A percentile compares a stretch with the other conserved stretches of the same genome.
Conservation (phyloP, 2,329 filamentous ascomycete genomes). For the Colletotrichum eremochloae region DNA sequence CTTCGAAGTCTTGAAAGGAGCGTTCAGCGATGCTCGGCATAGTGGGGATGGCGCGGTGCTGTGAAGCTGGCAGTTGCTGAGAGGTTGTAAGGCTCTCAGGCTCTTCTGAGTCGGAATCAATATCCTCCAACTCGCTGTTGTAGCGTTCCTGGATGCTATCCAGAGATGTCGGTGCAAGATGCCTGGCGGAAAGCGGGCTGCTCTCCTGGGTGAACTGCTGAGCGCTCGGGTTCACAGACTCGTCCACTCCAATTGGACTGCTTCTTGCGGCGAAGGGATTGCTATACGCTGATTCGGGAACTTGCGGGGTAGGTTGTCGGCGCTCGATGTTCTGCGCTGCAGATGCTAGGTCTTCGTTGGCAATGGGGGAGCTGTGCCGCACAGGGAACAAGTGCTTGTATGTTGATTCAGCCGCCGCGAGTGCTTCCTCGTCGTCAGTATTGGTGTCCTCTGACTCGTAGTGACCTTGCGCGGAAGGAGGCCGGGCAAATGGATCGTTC, state of each 20-base stretch:
- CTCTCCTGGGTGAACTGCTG: slow-evolving; percentile 12
- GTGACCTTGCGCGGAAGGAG: not conserved
- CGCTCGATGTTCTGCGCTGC: slow-evolving; percentile 1
- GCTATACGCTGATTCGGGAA: slow-evolving; percentile 24
- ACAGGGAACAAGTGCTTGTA: slow-evolving; percentile 4
- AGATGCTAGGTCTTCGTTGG: slow-evolving; percentile 7
- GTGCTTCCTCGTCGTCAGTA: slow-evolving; percentile 8
- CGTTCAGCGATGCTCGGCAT: slow-evolving; percentile 36
- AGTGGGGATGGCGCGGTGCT: not conserved
- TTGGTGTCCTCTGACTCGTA: not conserved
- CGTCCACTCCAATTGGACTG: not conserved
- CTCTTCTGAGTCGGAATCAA: slow-evolving; percentile 37
- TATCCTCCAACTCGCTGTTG: slow-evolving; percentile 39
- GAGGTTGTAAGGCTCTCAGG: slow-evolving; percentile 30
- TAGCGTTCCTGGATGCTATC: slow-evolving; percentile 39
- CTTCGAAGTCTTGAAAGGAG: slow-evolving; percentile 11
- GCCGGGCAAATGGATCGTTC: slow-evolving; percentile 23
- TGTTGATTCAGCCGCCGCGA: slow-evolving; percentile 5
- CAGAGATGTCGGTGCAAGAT: slow-evolving; percentile 12
- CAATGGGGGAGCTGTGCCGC: not conserved
- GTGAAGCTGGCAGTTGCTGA: slow-evolving; percentile 20
- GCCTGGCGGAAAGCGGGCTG: slow-evolving; percentile 13
- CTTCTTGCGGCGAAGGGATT: slow-evolving; percentile 21
- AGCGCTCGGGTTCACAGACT: not conserved
- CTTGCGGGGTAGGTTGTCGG: slow-evolving; percentile 31